Base-by-base conservation (phyloP, 192 early-diverging fungal genomes). In the Pilaira anomala region DNA sequence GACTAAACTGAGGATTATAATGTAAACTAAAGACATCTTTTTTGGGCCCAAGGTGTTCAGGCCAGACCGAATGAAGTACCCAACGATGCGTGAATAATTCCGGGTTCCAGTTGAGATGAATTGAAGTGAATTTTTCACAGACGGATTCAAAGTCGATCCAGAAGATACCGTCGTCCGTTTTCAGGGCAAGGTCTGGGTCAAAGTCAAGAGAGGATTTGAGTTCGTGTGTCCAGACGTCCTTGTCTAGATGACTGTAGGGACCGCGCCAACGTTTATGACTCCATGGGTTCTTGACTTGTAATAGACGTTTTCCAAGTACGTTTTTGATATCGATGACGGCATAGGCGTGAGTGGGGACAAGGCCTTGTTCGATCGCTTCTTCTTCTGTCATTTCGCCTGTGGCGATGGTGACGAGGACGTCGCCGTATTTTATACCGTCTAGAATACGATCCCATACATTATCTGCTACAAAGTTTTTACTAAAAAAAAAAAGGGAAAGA, bases 271-370 rank as follows among this genome's bases (percentile, higher is more conserved):
- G 77, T 78, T 87, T 78, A 63, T 88, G 86, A 77, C 89, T 92
- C 94, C 94, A 96, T 4, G 94, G 94, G 66, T 96, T 96, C 71
- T 94, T 93, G 55, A 94, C 91, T 72, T 90, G 83, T 22, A 96
- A 63, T 55, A 96, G 73, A 18, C 88, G 71, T n/a, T 76, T 48
- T 1, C 87, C 90, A 19, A 71, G 61, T 5, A 84, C 79, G 49
- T 88, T 82, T 48, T 79, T 75, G 21, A 85, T 73, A 49, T 90
- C 85, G 68, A 91, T 72, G 5, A 91, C 87, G 0, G 95, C 93
- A 66, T 97, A 97, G 0, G 93, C 90, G 67, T 97, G 95, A n/a
- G 87, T 88, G 2, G 90, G 83, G 1, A 97, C 91, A 26, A 97
- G 74, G 2, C 93, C 95, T 21, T 91, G 65, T 19, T 68, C 68